phyloP scores from a whole-genome alignment of 805 yeast species.

The Clavispora phyllophila region DNA sequence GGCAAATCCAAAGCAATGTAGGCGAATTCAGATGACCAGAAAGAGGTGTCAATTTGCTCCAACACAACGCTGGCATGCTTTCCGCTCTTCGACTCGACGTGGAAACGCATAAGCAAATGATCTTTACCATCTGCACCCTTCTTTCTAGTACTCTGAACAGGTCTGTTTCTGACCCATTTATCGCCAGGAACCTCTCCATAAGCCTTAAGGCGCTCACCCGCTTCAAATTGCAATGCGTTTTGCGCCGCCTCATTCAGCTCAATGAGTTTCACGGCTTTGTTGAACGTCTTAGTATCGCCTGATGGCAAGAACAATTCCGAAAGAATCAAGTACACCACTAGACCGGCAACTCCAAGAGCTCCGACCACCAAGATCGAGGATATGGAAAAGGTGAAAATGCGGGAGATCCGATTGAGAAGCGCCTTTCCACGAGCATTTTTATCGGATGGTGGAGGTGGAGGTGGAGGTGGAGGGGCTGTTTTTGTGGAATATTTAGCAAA shows the following conservation, averaged over 20 bases:
- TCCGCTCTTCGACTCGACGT: slow-evolving; percentile 64
- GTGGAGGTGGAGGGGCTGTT: slow-evolving; percentile 33
- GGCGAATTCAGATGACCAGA: slow-evolving; percentile 62
- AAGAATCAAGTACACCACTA: slow-evolving; percentile 68
- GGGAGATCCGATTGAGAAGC: slow-evolving; percentile 43
- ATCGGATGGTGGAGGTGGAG: slow-evolving; percentile 31
- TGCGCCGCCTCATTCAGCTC: slow-evolving; percentile 64
- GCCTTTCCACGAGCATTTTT: slow-evolving; percentile 37
- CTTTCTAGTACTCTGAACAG: slow-evolving; percentile 63
- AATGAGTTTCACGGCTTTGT: slow-evolving; percentile 73
- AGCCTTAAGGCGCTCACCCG: slow-evolving; percentile 67
- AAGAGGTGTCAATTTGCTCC: slow-evolving; percentile 71
- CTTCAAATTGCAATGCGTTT: slow-evolving; percentile 47
- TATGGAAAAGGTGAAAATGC: slow-evolving; percentile 57
- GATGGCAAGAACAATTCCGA: slow-evolving; percentile 81
- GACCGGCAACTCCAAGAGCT: slow-evolving; percentile 63
- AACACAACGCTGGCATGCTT: slow-evolving; percentile 67
- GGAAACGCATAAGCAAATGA: slow-evolving; percentile 79
- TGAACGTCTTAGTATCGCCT: slow-evolving; percentile 87
- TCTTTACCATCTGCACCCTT: slow-evolving; percentile 74
- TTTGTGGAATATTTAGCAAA: slow-evolving; percentile 14
- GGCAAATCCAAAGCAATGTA: slow-evolving; percentile 75
- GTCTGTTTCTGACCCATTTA: slow-evolving; percentile 86
- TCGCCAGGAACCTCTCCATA: slow-evolving; percentile 71
- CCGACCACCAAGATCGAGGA: slow-evolving; percentile 62